Evolutionary conservation across 352 stramenopile genomes (phyloP).

Genomic region (Globisporangium cystogenes): DNA sequence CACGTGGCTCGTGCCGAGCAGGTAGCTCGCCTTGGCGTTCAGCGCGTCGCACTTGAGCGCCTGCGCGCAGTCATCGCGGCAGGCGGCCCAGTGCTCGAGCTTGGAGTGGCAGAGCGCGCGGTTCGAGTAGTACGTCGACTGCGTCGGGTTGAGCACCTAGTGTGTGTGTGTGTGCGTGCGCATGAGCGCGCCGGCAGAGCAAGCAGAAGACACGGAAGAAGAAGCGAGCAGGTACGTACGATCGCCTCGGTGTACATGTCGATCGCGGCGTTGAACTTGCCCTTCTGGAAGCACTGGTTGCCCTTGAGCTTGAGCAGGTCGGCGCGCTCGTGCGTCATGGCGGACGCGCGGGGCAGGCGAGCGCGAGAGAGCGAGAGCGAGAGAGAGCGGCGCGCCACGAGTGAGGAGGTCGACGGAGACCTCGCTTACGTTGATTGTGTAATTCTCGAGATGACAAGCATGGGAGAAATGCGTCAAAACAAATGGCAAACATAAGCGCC

Average conservation of each 20-base stretch:
- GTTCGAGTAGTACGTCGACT: conserved; percentile 78
- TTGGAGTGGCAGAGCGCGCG: conserved; percentile 69
- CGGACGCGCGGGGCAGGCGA: no score
- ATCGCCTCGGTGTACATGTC: conserved; percentile 87
- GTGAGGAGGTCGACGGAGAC: no score
- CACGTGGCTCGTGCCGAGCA: conserved; percentile 57
- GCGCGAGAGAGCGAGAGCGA: no score
- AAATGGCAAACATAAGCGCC: no score
- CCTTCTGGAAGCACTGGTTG: conserved; percentile 78
- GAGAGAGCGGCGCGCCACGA: no score
- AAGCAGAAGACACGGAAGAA: no score
- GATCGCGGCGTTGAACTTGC: conserved; percentile 71
- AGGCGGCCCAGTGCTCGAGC: conserved; percentile 54
- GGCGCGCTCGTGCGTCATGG: conserved; percentile 31
- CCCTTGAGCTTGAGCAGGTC: conserved; percentile 75
- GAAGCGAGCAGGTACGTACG: no score
- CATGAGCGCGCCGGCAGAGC: no score
- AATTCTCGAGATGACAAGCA: no score
- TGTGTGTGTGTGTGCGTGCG: no score
- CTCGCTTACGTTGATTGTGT: no score
- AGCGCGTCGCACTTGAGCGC: conserved; percentile 50
- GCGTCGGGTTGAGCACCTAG: conserved; percentile 49
- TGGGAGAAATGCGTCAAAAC: no score
- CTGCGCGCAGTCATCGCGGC: conserved; percentile 53
- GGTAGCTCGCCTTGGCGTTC: conserved; percentile 76